A percentile compares a stretch with the other conserved stretches of the same genome.
Evolutionary conservation across 2,329 filamentous ascomycete genomes (phyloP).

Genomic region (Claviceps paspali): DNA sequence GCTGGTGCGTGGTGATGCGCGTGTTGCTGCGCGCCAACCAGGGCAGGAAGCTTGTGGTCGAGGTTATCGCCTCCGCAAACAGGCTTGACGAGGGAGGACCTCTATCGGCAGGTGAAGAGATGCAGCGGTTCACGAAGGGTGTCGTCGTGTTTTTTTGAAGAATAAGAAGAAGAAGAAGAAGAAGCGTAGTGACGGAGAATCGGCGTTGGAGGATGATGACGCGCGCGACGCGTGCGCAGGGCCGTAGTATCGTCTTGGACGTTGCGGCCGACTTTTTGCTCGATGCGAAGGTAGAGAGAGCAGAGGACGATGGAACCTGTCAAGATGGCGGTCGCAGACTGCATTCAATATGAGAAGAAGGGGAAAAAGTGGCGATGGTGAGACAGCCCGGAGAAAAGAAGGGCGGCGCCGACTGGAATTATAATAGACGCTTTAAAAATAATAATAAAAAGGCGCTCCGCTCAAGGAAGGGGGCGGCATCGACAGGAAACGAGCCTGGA

Average conservation of each 20-base stretch:
- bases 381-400: constrained; percentile 5
- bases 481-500: too few relatives aligned
- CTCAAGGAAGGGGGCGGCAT: too few relatives aligned
- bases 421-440: constrained; percentile 3
- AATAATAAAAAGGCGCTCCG: too few relatives aligned
- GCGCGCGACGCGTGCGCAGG: not conserved
- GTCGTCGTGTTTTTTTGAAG: too few relatives aligned
- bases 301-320: not conserved
- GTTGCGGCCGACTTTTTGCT: not conserved
- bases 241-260: not conserved
- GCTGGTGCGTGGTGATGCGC: constrained; percentile 5
- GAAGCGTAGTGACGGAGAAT: too few relatives aligned
- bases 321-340: not conserved
- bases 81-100: too few relatives aligned
- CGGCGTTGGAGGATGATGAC: too few relatives aligned
- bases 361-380: constrained; percentile 6
- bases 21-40: not conserved
- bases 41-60: too few relatives aligned
- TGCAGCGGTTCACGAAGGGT: too few relatives aligned
- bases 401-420: constrained; percentile 3
- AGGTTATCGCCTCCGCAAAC: too few relatives aligned
- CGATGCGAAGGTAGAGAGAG: not conserved
- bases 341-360: not conserved
- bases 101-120: too few relatives aligned
- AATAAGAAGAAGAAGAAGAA: too few relatives aligned